Evolutionary conservation across 371 early-diverging fungal genomes (phyloP).

Genomic region (Apophysomyces trapeziformis): DNA sequence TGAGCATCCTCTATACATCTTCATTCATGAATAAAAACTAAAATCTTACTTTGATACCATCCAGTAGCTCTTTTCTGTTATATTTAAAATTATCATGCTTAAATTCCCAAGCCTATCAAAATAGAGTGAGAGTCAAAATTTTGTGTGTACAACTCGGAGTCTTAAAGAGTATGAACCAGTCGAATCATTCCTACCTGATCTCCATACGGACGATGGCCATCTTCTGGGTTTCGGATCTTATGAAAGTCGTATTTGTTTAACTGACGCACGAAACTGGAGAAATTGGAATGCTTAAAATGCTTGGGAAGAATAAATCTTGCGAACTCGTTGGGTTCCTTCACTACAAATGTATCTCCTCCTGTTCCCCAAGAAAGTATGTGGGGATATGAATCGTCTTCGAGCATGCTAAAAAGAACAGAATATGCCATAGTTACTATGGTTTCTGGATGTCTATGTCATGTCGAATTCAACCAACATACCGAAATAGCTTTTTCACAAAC

Average conservation of each 20-base stretch:
- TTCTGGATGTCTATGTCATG: background rate
- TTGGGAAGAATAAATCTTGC: constrained; percentile 75
- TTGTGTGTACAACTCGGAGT: background rate
- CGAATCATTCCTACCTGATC: constrained; percentile 55
- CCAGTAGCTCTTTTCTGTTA: constrained; percentile 65
- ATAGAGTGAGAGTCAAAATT: background rate
- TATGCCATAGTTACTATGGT: background rate
- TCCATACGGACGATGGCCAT: constrained; percentile 62
- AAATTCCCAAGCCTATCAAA: constrained; percentile 73
- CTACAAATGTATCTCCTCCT: constrained; percentile 84
- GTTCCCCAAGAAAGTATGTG: constrained; percentile 76
- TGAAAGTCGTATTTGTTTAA: constrained; percentile 95
- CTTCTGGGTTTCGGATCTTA: constrained; percentile 71
- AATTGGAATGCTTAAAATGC: constrained; percentile 93
- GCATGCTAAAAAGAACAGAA: constrained; percentile 46
- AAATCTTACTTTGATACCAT: constrained; percentile 51
- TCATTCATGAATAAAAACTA: no score
- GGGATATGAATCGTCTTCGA: constrained; percentile 70
- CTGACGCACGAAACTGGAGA: constrained; percentile 94
- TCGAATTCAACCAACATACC: constrained; percentile 25
- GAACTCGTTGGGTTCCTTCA: constrained; percentile 78
- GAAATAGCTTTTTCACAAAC: constrained; percentile 52
- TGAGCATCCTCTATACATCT: no score
- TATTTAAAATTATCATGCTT: constrained; percentile 74
- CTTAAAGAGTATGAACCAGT: background rate